Conservation (phyloP, 345 rosid genomes). For the Eutrema japonicum region DNA sequence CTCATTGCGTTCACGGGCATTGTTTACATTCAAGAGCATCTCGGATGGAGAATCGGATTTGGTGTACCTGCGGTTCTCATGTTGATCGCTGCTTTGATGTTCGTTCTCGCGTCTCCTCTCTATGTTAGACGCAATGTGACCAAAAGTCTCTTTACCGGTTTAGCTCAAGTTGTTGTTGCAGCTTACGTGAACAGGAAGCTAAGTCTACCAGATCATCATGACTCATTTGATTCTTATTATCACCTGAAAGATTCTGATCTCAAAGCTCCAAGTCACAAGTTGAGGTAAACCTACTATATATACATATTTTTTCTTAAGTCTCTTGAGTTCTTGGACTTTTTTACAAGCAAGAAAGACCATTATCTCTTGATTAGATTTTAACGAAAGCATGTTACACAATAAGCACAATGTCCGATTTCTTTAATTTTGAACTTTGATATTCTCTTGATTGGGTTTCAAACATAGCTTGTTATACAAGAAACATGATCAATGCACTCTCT, state of each 20-base stretch:
- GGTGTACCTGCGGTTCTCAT: conserved; percentile 66
- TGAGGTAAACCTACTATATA: conserved; percentile 48
- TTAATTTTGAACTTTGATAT: conserved; percentile 1
- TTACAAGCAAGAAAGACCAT: conserved; percentile 14
- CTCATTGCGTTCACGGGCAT: conserved; percentile 58
- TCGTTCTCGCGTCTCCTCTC: conserved; percentile 54
- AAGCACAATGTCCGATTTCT: neutral
- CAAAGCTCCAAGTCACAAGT: conserved; percentile 54
- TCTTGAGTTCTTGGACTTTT: neutral
- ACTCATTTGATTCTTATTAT: conserved; percentile 52
- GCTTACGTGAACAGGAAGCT: conserved; percentile 56
- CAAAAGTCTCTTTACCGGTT: conserved; percentile 57
- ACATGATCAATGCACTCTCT: neutral
- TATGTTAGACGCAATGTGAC: conserved; percentile 52
- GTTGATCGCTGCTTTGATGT: conserved; percentile 52
- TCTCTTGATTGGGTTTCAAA: conserved; percentile 47
- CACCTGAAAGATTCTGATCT: conserved; percentile 53
- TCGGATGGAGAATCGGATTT: conserved; percentile 66
- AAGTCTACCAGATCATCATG: conserved; percentile 48
- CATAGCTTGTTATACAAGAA: conserved; percentile 38
- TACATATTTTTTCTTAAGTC: neutral
- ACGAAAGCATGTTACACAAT: neutral
- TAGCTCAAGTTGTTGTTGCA: conserved; percentile 56
- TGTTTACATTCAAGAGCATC: conserved; percentile 64
- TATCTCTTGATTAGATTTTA: neutral